Base-by-base conservation (phyloP, 2,329 filamentous ascomycete genomes). In the Fusarium robinianum region DNA sequence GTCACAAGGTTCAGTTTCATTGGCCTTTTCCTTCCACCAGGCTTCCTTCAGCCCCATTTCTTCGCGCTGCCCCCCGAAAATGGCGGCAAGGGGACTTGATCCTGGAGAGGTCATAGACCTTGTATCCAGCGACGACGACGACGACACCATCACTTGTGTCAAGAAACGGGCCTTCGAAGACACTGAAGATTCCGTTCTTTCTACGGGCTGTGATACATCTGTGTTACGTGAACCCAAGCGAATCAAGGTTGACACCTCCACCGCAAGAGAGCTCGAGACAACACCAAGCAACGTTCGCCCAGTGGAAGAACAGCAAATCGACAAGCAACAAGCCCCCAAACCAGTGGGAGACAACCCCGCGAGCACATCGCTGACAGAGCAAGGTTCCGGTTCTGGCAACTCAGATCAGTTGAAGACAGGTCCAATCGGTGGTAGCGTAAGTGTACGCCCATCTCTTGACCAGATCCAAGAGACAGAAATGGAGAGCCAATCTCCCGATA, bases 291-390 rank as follows among this genome's bases (percentile, higher is more conserved):
- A 38, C 24, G 17, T 21, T 21, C n/a, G n/a, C n/a, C n/a, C n/a
- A n/a, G 58, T 58, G 12, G 66, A 71, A 39, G 67, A 69, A 43
- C 66, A 66, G 15, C 64, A 70, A 51, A 57, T 66, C 35, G 63
- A 63, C 16, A 62, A 65, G n/a, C 19, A 49, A 27, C 23, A 46
- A 8, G 25, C 53, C 21, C 23, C 41, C 15, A 31, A 42, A 26
- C n/a, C n/a, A n/a, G n/a, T n/a, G n/a, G n/a, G n/a, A n/a, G n/a
- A n/a, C n/a, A n/a, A n/a, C n/a, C n/a, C n/a, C n/a, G n/a, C n/a
- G n/a, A n/a, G n/a, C n/a, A n/a, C n/a, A n/a, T n/a, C n/a, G n/a
- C n/a, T n/a, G n/a, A n/a, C n/a, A n/a, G n/a, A n/a, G n/a, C n/a
- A n/a, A n/a, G n/a, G n/a, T n/a, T n/a, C n/a, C n/a, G n/a, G n/a